Percentiles rank a stretch among this genome's conserved stretches.
These are phyloP conservation scores for Quercus aquifolioides DNA, from an alignment of 306 rosid species.

Conservation along the genomic window DNA sequence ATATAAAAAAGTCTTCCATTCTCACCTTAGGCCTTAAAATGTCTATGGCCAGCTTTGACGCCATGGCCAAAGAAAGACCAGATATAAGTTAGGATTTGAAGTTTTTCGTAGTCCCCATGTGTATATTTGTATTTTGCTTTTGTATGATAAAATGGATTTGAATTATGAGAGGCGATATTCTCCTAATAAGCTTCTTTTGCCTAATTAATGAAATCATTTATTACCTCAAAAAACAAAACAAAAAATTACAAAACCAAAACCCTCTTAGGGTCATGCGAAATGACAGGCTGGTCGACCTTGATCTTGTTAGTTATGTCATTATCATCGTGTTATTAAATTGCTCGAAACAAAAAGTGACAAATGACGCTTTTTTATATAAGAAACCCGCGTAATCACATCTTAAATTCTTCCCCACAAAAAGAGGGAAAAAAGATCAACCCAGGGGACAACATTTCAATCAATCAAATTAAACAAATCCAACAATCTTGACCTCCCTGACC, in stretches of 20 bases:
- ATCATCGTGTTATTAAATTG: slow-evolving; percentile 12
- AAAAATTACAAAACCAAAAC: not conserved
- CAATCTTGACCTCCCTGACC: slow-evolving; percentile 29
- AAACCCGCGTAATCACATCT: slow-evolving; percentile 19
- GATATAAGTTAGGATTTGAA: too few relatives aligned
- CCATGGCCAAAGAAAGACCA: too few relatives aligned
- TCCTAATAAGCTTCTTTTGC: too few relatives aligned
- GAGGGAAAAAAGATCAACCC: slow-evolving; percentile 13
- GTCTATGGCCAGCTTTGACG: too few relatives aligned
- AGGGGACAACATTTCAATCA: slow-evolving; percentile 34
- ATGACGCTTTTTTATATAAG: slow-evolving; percentile 14
- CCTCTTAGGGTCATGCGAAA: not conserved
- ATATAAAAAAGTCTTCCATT: too few relatives aligned
- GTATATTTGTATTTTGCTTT: rapidly evolving
- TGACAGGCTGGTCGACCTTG: not conserved
- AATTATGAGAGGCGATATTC: too few relatives aligned
- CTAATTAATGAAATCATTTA: too few relatives aligned
- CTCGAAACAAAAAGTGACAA: not conserved
- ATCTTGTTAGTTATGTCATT: not conserved
- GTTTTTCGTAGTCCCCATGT: too few relatives aligned
- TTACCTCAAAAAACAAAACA: too few relatives aligned
- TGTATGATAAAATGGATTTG: too few relatives aligned
- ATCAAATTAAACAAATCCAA: slow-evolving; percentile 19
- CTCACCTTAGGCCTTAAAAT: too few relatives aligned
- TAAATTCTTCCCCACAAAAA: slow-evolving; percentile 27